Evolutionary conservation across 139 green algal species (phyloP).

Genomic region (Coelastrella sp.): DNA sequence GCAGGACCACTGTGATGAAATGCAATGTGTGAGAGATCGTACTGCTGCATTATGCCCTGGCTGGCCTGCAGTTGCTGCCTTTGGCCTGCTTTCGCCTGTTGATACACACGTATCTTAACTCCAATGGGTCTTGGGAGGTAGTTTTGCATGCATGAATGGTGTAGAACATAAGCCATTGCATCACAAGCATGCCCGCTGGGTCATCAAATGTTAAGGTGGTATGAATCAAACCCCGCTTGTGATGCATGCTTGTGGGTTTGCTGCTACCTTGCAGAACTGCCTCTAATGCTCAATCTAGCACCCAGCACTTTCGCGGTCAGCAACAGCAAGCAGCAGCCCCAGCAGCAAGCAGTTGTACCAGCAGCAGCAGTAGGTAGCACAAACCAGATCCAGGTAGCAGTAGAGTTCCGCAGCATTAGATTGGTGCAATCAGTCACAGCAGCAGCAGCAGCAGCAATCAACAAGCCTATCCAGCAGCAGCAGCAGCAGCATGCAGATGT

Average conservation of each 20-base stretch:
- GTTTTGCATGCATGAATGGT: too few relatives aligned
- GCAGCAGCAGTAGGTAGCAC: not conserved
- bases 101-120: not conserved
- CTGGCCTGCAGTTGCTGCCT: not conserved
- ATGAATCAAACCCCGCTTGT: too few relatives aligned
- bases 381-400: not conserved
- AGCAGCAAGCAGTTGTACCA: not conserved
- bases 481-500: conserved; percentile 12
- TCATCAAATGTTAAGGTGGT: too few relatives aligned
- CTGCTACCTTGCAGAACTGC: not conserved
- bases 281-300: not conserved
- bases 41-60: not conserved
- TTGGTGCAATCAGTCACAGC: not conserved
- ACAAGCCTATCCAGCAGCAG: not conserved
- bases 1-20: not conserved
- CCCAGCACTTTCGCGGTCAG: not conserved
- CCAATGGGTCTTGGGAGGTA: not conserved
- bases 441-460: not conserved
- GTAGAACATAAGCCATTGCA: too few relatives aligned
- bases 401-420: not conserved
- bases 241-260: too few relatives aligned
- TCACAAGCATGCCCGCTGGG: too few relatives aligned
- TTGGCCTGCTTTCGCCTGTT: too few relatives aligned
- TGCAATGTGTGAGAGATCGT: not conserved
- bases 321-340: not conserved